Percentiles rank a stretch among this genome's conserved stretches.
Conservation (phyloP, 2,329 filamentous ascomycete species). For the Penicillium sp. region DNA sequence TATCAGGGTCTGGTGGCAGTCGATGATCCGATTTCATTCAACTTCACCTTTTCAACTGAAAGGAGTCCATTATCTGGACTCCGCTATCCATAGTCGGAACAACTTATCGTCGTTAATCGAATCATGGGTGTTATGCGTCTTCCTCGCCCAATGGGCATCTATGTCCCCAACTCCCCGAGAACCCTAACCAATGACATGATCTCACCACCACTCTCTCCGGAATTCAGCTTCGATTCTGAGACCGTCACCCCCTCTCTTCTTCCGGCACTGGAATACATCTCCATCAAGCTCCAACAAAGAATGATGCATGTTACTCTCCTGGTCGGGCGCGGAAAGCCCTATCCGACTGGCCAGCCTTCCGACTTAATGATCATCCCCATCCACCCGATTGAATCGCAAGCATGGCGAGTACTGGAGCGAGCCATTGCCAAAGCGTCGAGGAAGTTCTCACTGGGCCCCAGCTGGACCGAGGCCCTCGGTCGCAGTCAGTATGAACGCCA, state of each 20-base stretch:
- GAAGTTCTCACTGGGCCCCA: conserved; percentile 40
- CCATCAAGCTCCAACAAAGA: conserved; percentile 40
- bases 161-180: conserved; percentile 36
- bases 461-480: conserved; percentile 41
- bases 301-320: conserved; percentile 43
- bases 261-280: conserved; percentile 45
- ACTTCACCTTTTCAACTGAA: neutral
- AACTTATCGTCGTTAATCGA: neutral
- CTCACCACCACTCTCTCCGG: conserved; percentile 41
- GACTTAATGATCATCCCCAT: conserved; percentile 43
- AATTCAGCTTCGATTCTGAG: conserved; percentile 40
- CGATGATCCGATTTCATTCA: neutral
- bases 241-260: conserved; percentile 37
- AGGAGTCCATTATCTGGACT: neutral
- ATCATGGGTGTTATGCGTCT: conserved; percentile 39
- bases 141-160: conserved; percentile 37
- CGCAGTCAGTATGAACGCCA: conserved; percentile 37
- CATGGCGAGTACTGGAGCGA: conserved; percentile 34
- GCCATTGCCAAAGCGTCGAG: conserved; percentile 38
- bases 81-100: neutral
- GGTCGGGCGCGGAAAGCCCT: conserved; percentile 42
- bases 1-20: conserved; percentile 16
- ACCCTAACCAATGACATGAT: conserved; percentile 44
- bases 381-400: conserved; percentile 31
- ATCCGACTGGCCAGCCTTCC: conserved; percentile 39